Conservation (phyloP, 2,329 filamentous ascomycete genomes). For the Fusarium sp. region DNA sequence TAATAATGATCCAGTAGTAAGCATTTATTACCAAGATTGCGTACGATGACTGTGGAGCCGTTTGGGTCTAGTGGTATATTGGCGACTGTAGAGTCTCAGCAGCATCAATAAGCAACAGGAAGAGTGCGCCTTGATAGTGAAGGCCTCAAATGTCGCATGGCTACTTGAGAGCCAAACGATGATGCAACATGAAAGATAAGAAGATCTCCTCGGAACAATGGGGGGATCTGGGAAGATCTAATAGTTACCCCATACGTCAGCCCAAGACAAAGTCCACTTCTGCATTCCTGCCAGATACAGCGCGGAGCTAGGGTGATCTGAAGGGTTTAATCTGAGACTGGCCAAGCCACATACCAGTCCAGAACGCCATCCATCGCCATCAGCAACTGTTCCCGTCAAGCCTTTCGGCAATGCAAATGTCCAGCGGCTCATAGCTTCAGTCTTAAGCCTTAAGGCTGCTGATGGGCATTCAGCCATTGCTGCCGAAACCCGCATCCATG, state of each 20-base stretch:
- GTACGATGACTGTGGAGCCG: conserved; percentile 1
- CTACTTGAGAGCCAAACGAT: not conserved
- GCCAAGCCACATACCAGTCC: not conserved
- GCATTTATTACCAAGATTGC: too few relatives aligned
- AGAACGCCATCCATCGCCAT: not conserved
- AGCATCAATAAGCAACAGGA: not conserved
- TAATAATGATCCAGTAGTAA: not conserved
- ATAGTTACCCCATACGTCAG: not conserved
- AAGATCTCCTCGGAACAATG: not conserved
- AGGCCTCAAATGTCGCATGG: not conserved
- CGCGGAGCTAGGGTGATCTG: rapidly evolving
- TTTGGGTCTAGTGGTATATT: conserved; percentile 6
- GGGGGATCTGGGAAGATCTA: not conserved
- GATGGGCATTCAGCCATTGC: not conserved
- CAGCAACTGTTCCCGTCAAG: not conserved
- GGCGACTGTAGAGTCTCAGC: not conserved
- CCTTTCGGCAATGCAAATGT: not conserved
- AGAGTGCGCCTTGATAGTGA: not conserved
- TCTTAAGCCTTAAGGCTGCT: not conserved
- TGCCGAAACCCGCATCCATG: not conserved
- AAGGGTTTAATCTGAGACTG: too few relatives aligned
- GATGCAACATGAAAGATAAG: not conserved
- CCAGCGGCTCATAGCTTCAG: not conserved
- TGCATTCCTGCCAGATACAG: not conserved
- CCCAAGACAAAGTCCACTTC: not conserved